A percentile compares a stretch with the other conserved stretches of the same genome.
Conservation (phyloP, 768 basidiomycete species). For the Coprinopsis strossmayeri region DNA sequence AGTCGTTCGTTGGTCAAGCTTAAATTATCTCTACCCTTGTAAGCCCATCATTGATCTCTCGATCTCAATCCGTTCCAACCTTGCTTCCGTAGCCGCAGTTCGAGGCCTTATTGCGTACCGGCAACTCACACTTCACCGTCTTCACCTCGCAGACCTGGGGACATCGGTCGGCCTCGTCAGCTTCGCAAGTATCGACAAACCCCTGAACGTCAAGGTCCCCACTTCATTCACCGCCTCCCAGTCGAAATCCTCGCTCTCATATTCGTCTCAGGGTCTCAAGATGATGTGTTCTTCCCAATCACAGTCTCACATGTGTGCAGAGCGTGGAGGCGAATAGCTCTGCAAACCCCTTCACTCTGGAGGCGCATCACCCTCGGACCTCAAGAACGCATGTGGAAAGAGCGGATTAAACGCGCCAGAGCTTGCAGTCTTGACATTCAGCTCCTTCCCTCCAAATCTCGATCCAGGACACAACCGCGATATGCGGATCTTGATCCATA, state of each 20-base stretch:
- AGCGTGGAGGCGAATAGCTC: constrained; percentile 54
- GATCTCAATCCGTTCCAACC: not conserved
- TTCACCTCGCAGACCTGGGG: constrained; percentile 12
- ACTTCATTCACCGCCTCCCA: constrained; percentile 54
- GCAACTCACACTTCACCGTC: constrained; percentile 10
- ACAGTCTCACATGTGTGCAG: constrained; percentile 64
- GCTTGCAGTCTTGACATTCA: constrained; percentile 57
- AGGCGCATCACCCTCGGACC: constrained; percentile 47
- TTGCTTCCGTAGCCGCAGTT: not conserved
- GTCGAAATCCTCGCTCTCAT: constrained; percentile 58
- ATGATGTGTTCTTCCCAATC: constrained; percentile 52
- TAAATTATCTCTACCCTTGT: constrained; percentile 13
- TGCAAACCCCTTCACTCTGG: constrained; percentile 62
- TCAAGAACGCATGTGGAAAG: constrained; percentile 51
- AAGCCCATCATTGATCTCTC: not conserved
- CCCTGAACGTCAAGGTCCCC: constrained; percentile 21
- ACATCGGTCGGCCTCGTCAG: constrained; percentile 30
- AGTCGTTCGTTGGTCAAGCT: constrained; percentile 48
- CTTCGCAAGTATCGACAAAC: constrained; percentile 24
- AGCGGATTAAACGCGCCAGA: constrained; percentile 53
- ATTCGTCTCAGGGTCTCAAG: constrained; percentile 53
- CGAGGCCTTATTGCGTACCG: constrained; percentile 12
- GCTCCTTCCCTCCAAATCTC: constrained; percentile 29
- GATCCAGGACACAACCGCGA: constrained; percentile 19
- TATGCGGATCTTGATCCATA: constrained; percentile 33